Evolutionary conservation across 2,329 filamentous ascomycete genomes (phyloP).

Genomic region (Rhynchosporium graminicola): DNA sequence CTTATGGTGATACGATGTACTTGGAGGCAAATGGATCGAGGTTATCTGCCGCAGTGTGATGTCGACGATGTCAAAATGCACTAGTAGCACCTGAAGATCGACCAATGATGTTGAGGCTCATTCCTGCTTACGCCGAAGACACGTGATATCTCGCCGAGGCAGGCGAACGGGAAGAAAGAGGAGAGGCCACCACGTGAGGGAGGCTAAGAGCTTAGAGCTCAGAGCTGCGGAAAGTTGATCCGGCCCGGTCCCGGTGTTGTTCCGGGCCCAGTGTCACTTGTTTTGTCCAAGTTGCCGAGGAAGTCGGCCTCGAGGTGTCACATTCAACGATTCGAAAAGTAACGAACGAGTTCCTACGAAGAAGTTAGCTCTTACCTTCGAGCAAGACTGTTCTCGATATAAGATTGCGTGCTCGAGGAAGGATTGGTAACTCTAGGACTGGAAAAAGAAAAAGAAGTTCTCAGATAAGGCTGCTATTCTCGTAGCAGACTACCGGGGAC

Average conservation of each 20-base stretch:
- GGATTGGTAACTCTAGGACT: constrained; percentile 5
- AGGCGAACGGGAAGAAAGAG: constrained; percentile 1
- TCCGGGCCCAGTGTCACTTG: too few species aligned
- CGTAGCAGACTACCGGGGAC: neutral
- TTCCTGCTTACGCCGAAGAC: neutral
- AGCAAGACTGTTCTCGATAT: neutral
- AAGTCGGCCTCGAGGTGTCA: too few species aligned
- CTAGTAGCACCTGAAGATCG: constrained; percentile 21
- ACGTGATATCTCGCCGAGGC: neutral
- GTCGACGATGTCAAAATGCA: constrained; percentile 27
- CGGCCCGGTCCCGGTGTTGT: too few species aligned
- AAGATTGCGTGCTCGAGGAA: constrained; percentile 7
- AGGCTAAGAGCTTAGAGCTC: too few species aligned
- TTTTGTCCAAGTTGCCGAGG: too few species aligned
- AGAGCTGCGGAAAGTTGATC: too few species aligned
- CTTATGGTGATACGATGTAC: constrained; percentile 6
- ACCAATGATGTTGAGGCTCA: constrained; percentile 23
- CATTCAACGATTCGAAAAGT: too few species aligned
- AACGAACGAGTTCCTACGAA: too few species aligned
- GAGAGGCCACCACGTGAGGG: too few species aligned
- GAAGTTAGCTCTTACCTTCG: too few species aligned
- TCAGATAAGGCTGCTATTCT: constrained; percentile 14
- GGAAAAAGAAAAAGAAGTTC: constrained; percentile 11
- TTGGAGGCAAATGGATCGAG: constrained; percentile 2
- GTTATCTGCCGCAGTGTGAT: constrained; percentile 9